These are phyloP conservation scores for Meyerozyma smithsonii DNA, from an alignment of 1,139 yeast species.

Conservation along the genomic window DNA sequence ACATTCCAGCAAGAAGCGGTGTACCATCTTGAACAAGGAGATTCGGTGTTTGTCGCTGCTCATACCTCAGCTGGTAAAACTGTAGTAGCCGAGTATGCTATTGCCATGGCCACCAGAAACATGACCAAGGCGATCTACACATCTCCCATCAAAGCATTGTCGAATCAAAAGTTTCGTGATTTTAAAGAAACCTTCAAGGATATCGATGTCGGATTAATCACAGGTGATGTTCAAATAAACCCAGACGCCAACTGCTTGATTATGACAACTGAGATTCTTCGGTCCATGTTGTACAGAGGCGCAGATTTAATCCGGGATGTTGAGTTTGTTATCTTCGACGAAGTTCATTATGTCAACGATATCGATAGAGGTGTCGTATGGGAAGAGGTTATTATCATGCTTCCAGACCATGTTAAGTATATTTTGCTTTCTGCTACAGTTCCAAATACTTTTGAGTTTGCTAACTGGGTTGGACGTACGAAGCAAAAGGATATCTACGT, in stretches of 20 bases:
- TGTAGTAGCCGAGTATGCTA: conserved; percentile 90
- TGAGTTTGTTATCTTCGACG: conserved; percentile 95
- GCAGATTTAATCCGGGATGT: conserved; percentile 96
- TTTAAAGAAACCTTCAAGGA: conserved; percentile 75
- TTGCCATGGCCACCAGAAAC: conserved; percentile 85
- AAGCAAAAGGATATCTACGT: conserved; percentile 94
- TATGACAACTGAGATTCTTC: conserved; percentile 94
- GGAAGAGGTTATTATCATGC: conserved; percentile 97
- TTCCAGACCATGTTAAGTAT: conserved; percentile 92
- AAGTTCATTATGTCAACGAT: conserved; percentile 95
- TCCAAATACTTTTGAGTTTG: conserved; percentile 96
- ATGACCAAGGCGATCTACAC: conserved; percentile 92
- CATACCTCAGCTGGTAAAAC: conserved; percentile 95
- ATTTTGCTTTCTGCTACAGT: conserved; percentile 92
- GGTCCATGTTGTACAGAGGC: conserved; percentile 95
- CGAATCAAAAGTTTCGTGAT: conserved; percentile 93
- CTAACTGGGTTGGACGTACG: conserved; percentile 97
- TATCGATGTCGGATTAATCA: conserved; percentile 86
- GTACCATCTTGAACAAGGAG: conserved; percentile 93
- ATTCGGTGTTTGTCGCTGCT: conserved; percentile 96
- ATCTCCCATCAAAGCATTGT: conserved; percentile 87
- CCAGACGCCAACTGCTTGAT: conserved; percentile 96
- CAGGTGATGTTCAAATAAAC: conserved; percentile 97
- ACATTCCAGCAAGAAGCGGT: conserved; percentile 96
- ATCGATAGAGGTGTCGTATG: conserved; percentile 98